Conservation (phyloP, 2,329 filamentous ascomycete species). For the Chalaropsis ovoidea region DNA sequence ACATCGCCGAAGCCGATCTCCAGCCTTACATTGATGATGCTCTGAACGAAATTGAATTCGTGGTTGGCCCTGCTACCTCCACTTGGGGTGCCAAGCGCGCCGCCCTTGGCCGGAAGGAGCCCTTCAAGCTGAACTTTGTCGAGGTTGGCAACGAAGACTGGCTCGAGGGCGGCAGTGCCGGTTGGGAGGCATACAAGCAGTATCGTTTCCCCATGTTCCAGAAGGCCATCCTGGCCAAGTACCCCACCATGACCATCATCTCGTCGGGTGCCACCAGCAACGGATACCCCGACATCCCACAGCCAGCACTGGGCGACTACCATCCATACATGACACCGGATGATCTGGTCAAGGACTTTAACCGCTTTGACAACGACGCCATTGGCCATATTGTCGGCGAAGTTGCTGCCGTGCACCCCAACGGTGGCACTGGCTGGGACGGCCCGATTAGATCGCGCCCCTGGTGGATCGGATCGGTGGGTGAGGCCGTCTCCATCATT, state of each 20-base stretch:
- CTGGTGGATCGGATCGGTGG: slow-evolving; percentile 51
- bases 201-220: slow-evolving; percentile 51
- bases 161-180: slow-evolving; percentile 41
- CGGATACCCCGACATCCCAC: slow-evolving; percentile 34
- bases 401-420: slow-evolving; percentile 43
- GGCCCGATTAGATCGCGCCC: slow-evolving; percentile 40
- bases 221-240: slow-evolving; percentile 46
- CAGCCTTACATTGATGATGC: slow-evolving; percentile 49
- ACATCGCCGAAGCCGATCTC: slow-evolving; percentile 43
- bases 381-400: slow-evolving; percentile 39
- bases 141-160: slow-evolving; percentile 62
- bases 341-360: slow-evolving; percentile 41
- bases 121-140: slow-evolving; percentile 51
- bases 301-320: slow-evolving; percentile 39
- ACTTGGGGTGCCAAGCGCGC: slow-evolving; percentile 50
- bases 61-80: slow-evolving; percentile 44
- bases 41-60: slow-evolving; percentile 54
- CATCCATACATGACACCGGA: slow-evolving; percentile 45
- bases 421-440: slow-evolving; percentile 41
- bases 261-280: slow-evolving; percentile 41
- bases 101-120: slow-evolving; percentile 49
- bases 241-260: slow-evolving; percentile 49
- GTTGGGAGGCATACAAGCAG: slow-evolving; percentile 42
- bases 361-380: slow-evolving; percentile 43
- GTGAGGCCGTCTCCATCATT: slow-evolving; percentile 55